A percentile compares a stretch with the other conserved stretches of the same genome.
phyloP scores from a whole-genome alignment of 164 flowering plant species.

The Saururus chinensis region DNA sequence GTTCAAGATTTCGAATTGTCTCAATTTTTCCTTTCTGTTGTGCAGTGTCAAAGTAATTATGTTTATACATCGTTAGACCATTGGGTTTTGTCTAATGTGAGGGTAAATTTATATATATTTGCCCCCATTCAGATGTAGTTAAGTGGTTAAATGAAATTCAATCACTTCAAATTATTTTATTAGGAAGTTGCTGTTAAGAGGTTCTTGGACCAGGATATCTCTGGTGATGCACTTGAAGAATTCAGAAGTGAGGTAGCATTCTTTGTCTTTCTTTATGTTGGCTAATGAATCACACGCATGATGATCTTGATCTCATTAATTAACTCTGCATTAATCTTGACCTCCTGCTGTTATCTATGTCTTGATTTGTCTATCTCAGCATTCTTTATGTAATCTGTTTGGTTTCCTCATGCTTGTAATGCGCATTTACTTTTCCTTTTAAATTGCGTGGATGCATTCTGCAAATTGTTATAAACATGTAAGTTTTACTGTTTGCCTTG shows the following conservation, averaged over 20 bases:
- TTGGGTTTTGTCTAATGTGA: not conserved
- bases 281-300: not conserved
- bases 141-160: not conserved
- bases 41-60: too few relatives aligned
- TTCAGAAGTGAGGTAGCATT: constrained; percentile 78
- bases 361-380: not conserved
- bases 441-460: not conserved
- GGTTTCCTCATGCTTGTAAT: not conserved
- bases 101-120: too few relatives aligned
- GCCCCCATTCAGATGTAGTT: not conserved
- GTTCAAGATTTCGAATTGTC: too few relatives aligned
- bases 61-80: not conserved
- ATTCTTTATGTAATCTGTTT: not conserved
- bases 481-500: not conserved
- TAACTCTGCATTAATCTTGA: not conserved
- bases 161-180: constrained; percentile 2
- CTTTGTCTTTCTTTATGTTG: constrained; percentile 4
- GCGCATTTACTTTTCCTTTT: not conserved
- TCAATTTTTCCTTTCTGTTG: too few relatives aligned
- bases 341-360: too few relatives aligned
- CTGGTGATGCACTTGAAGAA: constrained; percentile 84
- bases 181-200: constrained; percentile 98
- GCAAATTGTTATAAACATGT: not conserved
- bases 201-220: constrained; percentile 78
- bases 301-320: not conserved